Evolutionary conservation across 192 early-diverging fungal genomes (phyloP), one percentile per base, ranked within the genome.

Genomic region (Coemansia sp.): DNA sequence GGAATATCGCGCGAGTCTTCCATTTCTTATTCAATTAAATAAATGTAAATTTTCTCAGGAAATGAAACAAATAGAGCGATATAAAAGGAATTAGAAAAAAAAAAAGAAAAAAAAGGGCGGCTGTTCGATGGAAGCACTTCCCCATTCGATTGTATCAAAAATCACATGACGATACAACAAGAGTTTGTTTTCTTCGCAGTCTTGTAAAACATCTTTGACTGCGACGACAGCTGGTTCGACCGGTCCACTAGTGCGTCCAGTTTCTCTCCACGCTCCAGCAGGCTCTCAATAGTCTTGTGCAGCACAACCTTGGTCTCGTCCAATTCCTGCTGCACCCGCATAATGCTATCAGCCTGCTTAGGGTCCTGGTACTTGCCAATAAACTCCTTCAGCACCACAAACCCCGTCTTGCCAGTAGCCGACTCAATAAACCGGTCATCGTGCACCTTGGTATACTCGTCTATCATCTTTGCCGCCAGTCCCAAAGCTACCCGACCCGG

Each of bases 191-290:
- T 92, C 84, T 95, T 96, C 5, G 97, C 96, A 2, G 94, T 92
- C 87, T 97, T 98, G 84, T 97, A 98, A 72, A 99, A 99, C 86
- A 92, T 88, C 86, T 97, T 97, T 36, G 92, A 92, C 80, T 95
- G 92, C n/a, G 78, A 87, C 33, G 95, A 97, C 66, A 99, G 86
- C 11, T 89, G 84, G 68, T 94, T 93, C 11, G 90, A 92, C 68
- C 90, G 82, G 57, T 92, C 89, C 3, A 98, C 93, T 39, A 98
- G 85, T 67, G 87, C 87, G 52, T 97, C 94, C 64, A 98, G 88
- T 78, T 93, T 94, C 76, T 94, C 94, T 11, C 93, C 94, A 65
- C 97, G 90, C 63, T 94, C 87, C 72, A 98, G 74, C 20, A 98
- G 82, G 31, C 89, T 88, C 66, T 97, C 94, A 75, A 98, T 98